Evolutionary conservation across 306 rosid genomes (phyloP).

Genomic region (Myrica gale): DNA sequence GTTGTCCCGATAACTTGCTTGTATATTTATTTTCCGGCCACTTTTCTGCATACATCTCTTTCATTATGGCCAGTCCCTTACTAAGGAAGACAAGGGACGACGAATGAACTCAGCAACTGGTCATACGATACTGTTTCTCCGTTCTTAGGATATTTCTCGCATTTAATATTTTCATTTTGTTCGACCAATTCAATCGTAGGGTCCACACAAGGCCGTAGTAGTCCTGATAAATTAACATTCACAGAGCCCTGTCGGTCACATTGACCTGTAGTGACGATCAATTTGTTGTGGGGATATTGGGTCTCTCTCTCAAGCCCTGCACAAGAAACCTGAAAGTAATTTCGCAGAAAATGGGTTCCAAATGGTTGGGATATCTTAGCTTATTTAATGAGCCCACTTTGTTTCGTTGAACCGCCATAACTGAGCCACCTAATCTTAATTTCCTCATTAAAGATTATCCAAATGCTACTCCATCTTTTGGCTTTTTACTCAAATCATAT

Average conservation of each 20-base stretch:
- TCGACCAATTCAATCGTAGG: conserved; percentile 33
- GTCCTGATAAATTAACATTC: conserved; percentile 25
- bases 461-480: conserved; percentile 4
- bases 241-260: conserved; percentile 34
- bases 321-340: conserved; percentile 13
- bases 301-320: conserved; percentile 23
- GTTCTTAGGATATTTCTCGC: conserved; percentile 5
- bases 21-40: background rate
- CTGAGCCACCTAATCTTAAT: conserved; percentile 27
- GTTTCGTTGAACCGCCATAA: conserved; percentile 18
- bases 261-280: conserved; percentile 46
- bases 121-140: conserved; percentile 1
- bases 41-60: background rate
- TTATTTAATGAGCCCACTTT: conserved; percentile 18
- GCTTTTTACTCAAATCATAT: conserved; percentile 13
- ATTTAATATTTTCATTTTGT: conserved; percentile 15
- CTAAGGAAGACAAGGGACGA: background rate
- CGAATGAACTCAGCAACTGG: background rate
- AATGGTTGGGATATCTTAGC: conserved; percentile 14
- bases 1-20: too few species aligned
- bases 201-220: conserved; percentile 39
- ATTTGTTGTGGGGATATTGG: background rate
- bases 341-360: background rate
- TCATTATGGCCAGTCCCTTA: too few species aligned
- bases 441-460: conserved; percentile 18